Conservation (phyloP, 2,329 filamentous ascomycete genomes). For the Phialophora macrospora region DNA sequence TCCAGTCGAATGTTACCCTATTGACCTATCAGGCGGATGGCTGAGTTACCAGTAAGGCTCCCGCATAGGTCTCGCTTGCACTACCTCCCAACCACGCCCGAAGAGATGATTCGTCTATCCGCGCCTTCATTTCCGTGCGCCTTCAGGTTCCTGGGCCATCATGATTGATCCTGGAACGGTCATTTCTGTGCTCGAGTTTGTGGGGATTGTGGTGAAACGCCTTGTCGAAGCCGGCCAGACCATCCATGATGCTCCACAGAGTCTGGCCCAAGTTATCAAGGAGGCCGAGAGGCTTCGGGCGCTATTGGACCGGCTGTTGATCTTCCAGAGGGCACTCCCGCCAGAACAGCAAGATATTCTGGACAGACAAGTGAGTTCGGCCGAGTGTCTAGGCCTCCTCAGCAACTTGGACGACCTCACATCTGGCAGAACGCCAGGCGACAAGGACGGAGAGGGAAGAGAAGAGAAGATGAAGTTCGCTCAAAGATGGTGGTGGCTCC, state of each 20-base stretch:
- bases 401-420: not conserved
- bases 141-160: not conserved
- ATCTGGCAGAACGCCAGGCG: not conserved
- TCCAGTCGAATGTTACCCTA: not conserved
- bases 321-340: not conserved
- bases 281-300: not conserved
- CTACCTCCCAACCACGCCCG: not conserved
- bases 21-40: too few relatives aligned
- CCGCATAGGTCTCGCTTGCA: too few relatives aligned
- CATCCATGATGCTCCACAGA: not conserved
- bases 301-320: not conserved
- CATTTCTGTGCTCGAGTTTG: not conserved
- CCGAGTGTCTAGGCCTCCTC: not conserved
- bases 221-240: not conserved
- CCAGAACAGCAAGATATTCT: not conserved
- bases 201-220: not conserved
- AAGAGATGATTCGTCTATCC: not conserved
- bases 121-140: not conserved
- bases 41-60: too few relatives aligned
- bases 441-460: not conserved
- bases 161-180: not conserved
- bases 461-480: conserved; percentile 15
- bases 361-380: not conserved
- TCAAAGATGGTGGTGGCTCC: conserved; percentile 13
- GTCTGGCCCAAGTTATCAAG: not conserved